Evolutionary conservation across 805 yeast species (phyloP).

Genomic region (Suhomyces vadensis): DNA sequence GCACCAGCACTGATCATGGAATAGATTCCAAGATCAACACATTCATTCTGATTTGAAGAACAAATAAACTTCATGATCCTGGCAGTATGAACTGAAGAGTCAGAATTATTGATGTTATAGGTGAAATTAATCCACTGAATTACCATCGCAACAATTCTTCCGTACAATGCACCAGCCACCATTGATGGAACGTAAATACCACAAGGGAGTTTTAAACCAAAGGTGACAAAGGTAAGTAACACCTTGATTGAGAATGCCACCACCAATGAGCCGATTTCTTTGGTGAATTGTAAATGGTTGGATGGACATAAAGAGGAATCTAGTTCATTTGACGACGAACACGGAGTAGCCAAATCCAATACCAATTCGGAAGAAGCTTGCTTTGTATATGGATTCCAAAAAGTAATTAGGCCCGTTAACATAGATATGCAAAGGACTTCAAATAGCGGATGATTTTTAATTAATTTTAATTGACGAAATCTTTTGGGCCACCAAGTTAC

Average conservation of each 20-base stretch:
- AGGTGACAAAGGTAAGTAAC: slow-evolving; percentile 50
- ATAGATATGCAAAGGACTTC: slow-evolving; percentile 49
- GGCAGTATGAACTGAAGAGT: slow-evolving; percentile 2
- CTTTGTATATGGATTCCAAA: slow-evolving; percentile 50
- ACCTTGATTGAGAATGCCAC: slow-evolving; percentile 48
- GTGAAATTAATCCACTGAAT: slow-evolving; percentile 38
- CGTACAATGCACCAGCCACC: slow-evolving; percentile 64
- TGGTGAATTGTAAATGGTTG: slow-evolving; percentile 24
- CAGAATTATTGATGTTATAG: slow-evolving; percentile 4
- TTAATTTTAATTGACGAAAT: slow-evolving; percentile 32
- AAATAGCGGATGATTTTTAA: slow-evolving; percentile 39
- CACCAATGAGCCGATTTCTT: slow-evolving; percentile 32
- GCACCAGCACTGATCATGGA: slow-evolving; percentile 58
- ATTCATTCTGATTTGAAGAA: slow-evolving; percentile 14
- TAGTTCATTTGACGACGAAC: slow-evolving; percentile 26
- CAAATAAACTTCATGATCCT: slow-evolving; percentile 17
- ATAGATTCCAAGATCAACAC: slow-evolving; percentile 52
- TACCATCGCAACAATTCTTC: slow-evolving; percentile 48
- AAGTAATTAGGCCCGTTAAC: slow-evolving; percentile 49
- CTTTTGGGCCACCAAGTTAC: slow-evolving; percentile 46
- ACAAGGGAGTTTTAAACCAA: slow-evolving; percentile 59
- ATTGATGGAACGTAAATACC: slow-evolving; percentile 66
- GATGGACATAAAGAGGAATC: slow-evolving; percentile 34
- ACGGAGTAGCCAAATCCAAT: slow-evolving; percentile 51
- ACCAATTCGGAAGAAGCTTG: slow-evolving; percentile 52